These are phyloP conservation scores for Lagenidium giganteum DNA, from an alignment of 352 stramenopile genomes.

Conservation along the genomic window DNA sequence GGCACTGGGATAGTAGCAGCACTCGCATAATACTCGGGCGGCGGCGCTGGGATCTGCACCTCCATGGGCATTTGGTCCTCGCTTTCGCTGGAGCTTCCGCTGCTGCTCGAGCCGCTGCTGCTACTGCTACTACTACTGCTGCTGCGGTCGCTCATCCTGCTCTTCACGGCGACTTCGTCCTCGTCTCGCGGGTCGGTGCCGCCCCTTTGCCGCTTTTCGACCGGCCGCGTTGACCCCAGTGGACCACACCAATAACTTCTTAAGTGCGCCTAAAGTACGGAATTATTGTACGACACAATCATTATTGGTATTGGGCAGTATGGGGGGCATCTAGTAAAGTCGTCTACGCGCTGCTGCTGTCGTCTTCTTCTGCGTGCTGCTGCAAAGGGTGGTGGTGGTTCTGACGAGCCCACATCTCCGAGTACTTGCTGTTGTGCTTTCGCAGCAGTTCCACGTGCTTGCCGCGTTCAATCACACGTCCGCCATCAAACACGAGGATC, in stretches of 20 bases:
- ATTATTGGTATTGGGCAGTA: not conserved
- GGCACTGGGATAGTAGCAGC: not conserved
- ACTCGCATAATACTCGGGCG: not conserved
- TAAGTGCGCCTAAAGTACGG: not conserved
- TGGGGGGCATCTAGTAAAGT: too few species aligned
- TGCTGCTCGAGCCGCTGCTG: slow-evolving; percentile 31
- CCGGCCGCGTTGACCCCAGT: not conserved
- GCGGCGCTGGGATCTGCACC: slow-evolving; percentile 10
- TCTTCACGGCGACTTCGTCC: not conserved
- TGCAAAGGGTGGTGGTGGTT: too few species aligned
- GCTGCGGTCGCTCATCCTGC: slow-evolving; percentile 2
- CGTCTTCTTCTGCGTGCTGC: slow-evolving; percentile 1
- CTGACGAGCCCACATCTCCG: slow-evolving; percentile 34
- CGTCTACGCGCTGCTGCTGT: too few species aligned
- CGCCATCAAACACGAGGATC: slow-evolving; percentile 79
- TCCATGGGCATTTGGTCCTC: slow-evolving; percentile 21
- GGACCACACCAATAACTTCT: too few species aligned
- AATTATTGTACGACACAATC: not conserved
- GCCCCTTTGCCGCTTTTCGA: not conserved
- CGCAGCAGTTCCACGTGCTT: slow-evolving; percentile 73
- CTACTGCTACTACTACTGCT: slow-evolving; percentile 25
- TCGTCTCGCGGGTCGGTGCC: slow-evolving; percentile 1
- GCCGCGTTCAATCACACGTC: slow-evolving; percentile 62
- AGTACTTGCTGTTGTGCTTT: slow-evolving; percentile 35
- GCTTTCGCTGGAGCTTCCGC: slow-evolving; percentile 38